phyloP scores from a whole-genome alignment of 139 green algal species.

The Tetraselmis chui region DNA sequence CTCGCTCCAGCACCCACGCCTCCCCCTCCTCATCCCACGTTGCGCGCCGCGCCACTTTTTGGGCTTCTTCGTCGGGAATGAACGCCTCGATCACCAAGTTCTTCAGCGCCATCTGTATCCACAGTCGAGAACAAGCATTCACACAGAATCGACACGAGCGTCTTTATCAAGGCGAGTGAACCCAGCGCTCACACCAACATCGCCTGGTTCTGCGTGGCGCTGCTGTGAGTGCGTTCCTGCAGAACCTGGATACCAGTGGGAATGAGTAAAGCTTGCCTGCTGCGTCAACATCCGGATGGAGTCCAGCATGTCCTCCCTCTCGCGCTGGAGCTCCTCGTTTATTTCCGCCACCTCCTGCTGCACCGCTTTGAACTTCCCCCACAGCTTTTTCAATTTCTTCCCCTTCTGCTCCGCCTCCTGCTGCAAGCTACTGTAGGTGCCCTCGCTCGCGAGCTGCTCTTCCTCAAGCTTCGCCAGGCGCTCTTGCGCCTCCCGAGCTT shows the following conservation, averaged over 20 bases:
- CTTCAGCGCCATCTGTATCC: slow-evolving; percentile 66
- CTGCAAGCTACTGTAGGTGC: slow-evolving; percentile 48
- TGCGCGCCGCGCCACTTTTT: slow-evolving; percentile 52
- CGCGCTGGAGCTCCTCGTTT: slow-evolving; percentile 54
- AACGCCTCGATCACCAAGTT: slow-evolving; percentile 73
- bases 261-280: slow-evolving; percentile 36
- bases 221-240: too few species aligned
- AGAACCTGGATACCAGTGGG: too few species aligned
- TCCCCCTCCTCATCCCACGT: slow-evolving; percentile 64
- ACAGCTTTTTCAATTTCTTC: slow-evolving; percentile 64
- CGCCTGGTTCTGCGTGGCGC: too few species aligned
- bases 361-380: slow-evolving; percentile 46
- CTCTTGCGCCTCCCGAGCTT: slow-evolving; percentile 7
- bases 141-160: too few species aligned
- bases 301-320: slow-evolving; percentile 68
- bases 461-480: slow-evolving; percentile 60
- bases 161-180: too few species aligned
- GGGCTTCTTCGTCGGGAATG: slow-evolving; percentile 59
- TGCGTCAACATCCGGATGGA: slow-evolving; percentile 61
- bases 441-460: slow-evolving; percentile 35
- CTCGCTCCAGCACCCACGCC: slow-evolving; percentile 54
- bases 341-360: slow-evolving; percentile 55
- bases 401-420: slow-evolving; percentile 66
- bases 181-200: too few species aligned
- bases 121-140: too few species aligned